Percentiles rank a stretch among this genome's conserved stretches.
phyloP scores from a whole-genome alignment of 345 rosid genomes.

The Populus alba region DNA sequence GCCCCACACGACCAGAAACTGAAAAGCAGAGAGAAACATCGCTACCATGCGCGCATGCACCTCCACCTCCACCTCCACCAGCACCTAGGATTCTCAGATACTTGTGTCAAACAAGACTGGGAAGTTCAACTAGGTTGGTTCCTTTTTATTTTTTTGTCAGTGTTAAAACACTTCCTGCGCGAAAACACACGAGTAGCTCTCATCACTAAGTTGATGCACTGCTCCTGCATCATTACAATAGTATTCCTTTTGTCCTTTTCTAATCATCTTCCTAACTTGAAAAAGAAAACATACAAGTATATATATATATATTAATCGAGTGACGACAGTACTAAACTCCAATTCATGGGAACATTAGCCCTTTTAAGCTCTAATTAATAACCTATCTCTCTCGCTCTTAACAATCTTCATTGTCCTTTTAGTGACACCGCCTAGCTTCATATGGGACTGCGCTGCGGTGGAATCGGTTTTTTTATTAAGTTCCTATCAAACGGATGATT shows the following conservation, averaged over 20 bases:
- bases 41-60: constrained; percentile 17
- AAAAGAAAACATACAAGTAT: too few relatives aligned
- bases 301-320: too few relatives aligned
- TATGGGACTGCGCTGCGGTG: too few relatives aligned
- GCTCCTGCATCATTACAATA: constrained; percentile 22
- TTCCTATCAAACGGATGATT: too few relatives aligned
- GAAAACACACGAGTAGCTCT: constrained; percentile 12
- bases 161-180: constrained; percentile 23
- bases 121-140: background rate
- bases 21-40: constrained; percentile 2
- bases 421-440: too few relatives aligned
- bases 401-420: background rate
- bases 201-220: background rate
- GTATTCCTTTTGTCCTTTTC: constrained; percentile 3
- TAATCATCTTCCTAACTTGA: background rate
- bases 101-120: background rate
- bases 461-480: too few relatives aligned
- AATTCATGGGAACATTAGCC: background rate
- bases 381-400: background rate
- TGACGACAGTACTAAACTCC: background rate
- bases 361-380: background rate
- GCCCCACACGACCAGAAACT: constrained; percentile 14
- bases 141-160: background rate
- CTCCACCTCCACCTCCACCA: constrained; percentile 1
- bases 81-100: constrained; percentile 20